Percentiles rank a stretch among this genome's conserved stretches.
These are phyloP conservation scores for Trichoderma koningii DNA, from an alignment of 2,329 filamentous ascomycete genomes.

Conservation along the genomic window DNA sequence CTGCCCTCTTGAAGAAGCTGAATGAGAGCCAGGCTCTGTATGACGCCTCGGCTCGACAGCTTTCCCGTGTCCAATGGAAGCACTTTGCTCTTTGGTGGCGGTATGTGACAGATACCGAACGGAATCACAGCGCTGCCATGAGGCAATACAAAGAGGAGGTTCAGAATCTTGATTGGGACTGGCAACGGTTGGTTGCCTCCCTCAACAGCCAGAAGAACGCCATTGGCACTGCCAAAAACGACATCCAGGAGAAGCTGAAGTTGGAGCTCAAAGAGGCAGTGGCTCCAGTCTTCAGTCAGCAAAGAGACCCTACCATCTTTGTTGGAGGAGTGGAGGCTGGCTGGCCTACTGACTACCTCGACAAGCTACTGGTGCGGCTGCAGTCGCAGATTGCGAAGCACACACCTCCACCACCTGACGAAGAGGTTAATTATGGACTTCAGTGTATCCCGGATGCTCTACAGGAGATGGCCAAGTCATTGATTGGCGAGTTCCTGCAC, in stretches of 20 bases:
- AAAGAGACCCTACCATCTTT: conserved; percentile 44
- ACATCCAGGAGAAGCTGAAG: background rate
- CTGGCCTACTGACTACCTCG: conserved; percentile 39
- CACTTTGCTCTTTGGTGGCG: conserved; percentile 47
- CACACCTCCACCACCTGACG: too few relatives aligned
- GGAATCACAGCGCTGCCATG: background rate
- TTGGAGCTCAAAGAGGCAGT: background rate
- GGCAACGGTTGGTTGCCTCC: background rate
- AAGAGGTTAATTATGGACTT: too few relatives aligned
- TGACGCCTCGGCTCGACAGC: background rate
- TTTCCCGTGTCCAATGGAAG: conserved; percentile 39
- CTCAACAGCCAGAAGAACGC: background rate
- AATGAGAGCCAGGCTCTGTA: background rate
- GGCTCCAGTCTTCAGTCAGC: conserved; percentile 34
- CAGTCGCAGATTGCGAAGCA: background rate
- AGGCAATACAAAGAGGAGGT: background rate
- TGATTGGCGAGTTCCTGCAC: too few relatives aligned
- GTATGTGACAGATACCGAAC: conserved; percentile 35
- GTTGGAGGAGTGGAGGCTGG: conserved; percentile 42
- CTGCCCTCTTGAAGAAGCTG: background rate
- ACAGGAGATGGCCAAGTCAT: too few relatives aligned
- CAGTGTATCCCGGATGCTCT: too few relatives aligned
- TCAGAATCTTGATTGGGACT: background rate
- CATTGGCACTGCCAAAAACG: background rate
- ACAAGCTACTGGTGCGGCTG: background rate